phyloP scores from a whole-genome alignment of 2,329 filamentous ascomycete genomes.

The Nigrospora sphaerica region DNA sequence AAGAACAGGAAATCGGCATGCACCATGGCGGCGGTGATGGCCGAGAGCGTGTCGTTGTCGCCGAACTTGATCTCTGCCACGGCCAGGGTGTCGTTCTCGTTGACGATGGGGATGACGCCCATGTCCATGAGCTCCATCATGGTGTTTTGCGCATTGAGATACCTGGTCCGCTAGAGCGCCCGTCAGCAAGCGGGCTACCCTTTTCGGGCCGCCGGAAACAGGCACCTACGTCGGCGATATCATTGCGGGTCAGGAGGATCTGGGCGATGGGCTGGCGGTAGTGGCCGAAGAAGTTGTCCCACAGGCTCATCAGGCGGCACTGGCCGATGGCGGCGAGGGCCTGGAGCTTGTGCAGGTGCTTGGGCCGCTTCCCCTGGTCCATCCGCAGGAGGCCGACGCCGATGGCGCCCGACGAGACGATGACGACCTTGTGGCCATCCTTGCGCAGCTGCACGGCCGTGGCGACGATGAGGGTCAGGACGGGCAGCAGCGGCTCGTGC shows the following conservation, averaged over 20 bases:
- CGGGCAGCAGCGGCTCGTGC: constrained; percentile 87
- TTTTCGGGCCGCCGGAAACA: too few relatives aligned
- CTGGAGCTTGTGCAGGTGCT: constrained; percentile 84
- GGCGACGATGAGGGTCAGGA: constrained; percentile 86
- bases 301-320: constrained; percentile 88
- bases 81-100: constrained; percentile 95
- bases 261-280: constrained; percentile 87
- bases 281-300: constrained; percentile 88
- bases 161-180: constrained; percentile 66
- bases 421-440: constrained; percentile 89
- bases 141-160: constrained; percentile 94
- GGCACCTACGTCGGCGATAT: constrained; percentile 78
- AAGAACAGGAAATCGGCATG: constrained; percentile 94
- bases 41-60: constrained; percentile 95
- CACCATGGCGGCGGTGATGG: constrained; percentile 95
- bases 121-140: constrained; percentile 84
- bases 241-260: constrained; percentile 87
- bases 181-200: too few relatives aligned
- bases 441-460: constrained; percentile 81
- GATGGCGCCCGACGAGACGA: constrained; percentile 95
- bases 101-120: constrained; percentile 96
- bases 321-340: constrained; percentile 94
- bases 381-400: constrained; percentile 87
- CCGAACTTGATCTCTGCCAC: constrained; percentile 99
- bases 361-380: constrained; percentile 80